Conservation (phyloP, 257 asterid species). For the Craterostigma plantagineum region DNA sequence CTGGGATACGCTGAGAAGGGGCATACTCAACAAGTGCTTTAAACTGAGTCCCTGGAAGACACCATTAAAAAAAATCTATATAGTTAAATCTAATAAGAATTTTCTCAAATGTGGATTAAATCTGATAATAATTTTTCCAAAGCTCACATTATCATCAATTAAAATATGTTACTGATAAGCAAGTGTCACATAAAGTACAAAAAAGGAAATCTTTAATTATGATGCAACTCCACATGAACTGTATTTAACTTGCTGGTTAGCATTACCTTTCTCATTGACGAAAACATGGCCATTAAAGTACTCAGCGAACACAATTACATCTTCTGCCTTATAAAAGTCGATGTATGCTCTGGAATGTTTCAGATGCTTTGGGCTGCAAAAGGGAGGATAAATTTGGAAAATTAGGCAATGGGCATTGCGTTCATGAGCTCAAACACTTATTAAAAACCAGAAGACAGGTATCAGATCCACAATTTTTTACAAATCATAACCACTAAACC, state of each 20-base stretch:
- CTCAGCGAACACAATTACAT: conserved; percentile 87
- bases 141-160: too few species aligned
- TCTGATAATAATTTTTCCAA: too few species aligned
- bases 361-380: conserved; percentile 68
- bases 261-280: conserved; percentile 87
- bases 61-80: background rate
- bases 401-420: conserved; percentile 3
- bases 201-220: background rate
- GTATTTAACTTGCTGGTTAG: conserved; percentile 8
- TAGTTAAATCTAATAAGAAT: background rate
- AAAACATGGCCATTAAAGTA: conserved; percentile 82
- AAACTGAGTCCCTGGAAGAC: conserved; percentile 63
- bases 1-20: conserved; percentile 93
- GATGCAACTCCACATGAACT: conserved; percentile 6
- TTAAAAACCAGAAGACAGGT: too few species aligned
- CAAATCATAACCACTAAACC: too few species aligned
- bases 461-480: too few species aligned
- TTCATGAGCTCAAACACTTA: too few species aligned
- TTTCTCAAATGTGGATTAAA: background rate
- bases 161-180: too few species aligned
- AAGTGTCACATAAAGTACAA: background rate
- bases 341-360: conserved; percentile 62
- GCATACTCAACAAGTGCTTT: conserved; percentile 85
- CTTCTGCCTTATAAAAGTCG: conserved; percentile 60
- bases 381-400: conserved; percentile 1